phyloP scores from a whole-genome alignment of 2,329 filamentous ascomycete genomes.

The Pseudogymnoascus sp. region DNA sequence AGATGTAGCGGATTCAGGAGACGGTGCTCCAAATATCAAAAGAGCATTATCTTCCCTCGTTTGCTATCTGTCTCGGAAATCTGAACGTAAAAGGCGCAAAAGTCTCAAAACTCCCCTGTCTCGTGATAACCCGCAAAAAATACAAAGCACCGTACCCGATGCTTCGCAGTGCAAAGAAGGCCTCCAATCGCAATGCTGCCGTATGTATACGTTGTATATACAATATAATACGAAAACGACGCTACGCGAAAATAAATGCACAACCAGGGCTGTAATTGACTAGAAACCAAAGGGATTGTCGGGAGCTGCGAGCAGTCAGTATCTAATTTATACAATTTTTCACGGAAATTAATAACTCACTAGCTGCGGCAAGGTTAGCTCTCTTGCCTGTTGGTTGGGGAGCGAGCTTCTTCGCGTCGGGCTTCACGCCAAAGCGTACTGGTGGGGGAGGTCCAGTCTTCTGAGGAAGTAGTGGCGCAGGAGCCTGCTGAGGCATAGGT shows the following conservation, averaged over 20 bases:
- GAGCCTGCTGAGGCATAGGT: slow-evolving; percentile 47
- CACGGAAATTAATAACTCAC: slow-evolving; percentile 52
- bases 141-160: slow-evolving; percentile 6
- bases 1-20: not conserved
- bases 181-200: slow-evolving; percentile 5
- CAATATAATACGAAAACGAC: slow-evolving; percentile 8
- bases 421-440: slow-evolving; percentile 75
- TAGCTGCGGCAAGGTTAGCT: slow-evolving; percentile 89
- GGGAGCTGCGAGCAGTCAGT: slow-evolving; percentile 40
- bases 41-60: slow-evolving; percentile 5
- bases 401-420: slow-evolving; percentile 64
- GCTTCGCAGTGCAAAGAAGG: not conserved
- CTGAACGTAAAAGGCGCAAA: slow-evolving; percentile 6
- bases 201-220: slow-evolving; percentile 5
- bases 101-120: not conserved
- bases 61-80: slow-evolving; percentile 7
- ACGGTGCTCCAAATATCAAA: not conserved
- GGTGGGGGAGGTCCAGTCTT: slow-evolving; percentile 80
- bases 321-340: slow-evolving; percentile 9
- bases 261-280: slow-evolving; percentile 6
- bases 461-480: slow-evolving; percentile 60
- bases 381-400: slow-evolving; percentile 82
- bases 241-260: slow-evolving; percentile 7
- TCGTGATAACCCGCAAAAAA: not conserved
- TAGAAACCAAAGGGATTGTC: slow-evolving; percentile 65